Evolutionary conservation across 2,329 filamentous ascomycete genomes (phyloP).

Genomic region (Phoma sp.): DNA sequence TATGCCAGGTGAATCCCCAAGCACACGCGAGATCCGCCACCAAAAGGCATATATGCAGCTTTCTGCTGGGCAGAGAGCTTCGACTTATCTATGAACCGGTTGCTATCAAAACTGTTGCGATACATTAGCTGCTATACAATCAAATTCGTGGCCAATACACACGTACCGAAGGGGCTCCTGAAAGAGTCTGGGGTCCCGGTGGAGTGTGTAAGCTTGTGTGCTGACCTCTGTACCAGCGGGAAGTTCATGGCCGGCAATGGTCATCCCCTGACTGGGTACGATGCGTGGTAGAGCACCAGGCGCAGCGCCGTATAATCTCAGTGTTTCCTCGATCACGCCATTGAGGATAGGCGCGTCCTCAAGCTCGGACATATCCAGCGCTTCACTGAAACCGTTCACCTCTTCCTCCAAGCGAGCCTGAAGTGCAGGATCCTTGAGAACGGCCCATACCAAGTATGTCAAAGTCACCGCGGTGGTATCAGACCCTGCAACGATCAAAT

Average conservation of each 20-base stretch:
- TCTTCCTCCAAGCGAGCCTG: constrained; percentile 33
- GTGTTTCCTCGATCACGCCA: constrained; percentile 48
- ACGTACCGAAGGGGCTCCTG: constrained; percentile 30
- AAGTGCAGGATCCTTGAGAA: constrained; percentile 29
- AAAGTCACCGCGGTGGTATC: constrained; percentile 45
- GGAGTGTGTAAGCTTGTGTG: constrained; percentile 49
- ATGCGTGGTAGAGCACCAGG: constrained; percentile 45
- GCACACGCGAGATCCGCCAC: constrained; percentile 70
- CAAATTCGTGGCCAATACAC: background rate
- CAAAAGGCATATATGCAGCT: constrained; percentile 69
- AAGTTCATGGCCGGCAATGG: constrained; percentile 44
- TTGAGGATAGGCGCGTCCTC: constrained; percentile 41
- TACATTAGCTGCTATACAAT: background rate
- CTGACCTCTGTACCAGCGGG: constrained; percentile 45
- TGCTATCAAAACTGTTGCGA: constrained; percentile 36
- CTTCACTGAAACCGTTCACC: constrained; percentile 21
- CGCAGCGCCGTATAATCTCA: constrained; percentile 47
- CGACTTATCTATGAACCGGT: constrained; percentile 34
- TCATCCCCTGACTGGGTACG: constrained; percentile 43
- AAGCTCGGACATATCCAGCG: constrained; percentile 32
- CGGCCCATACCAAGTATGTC: constrained; percentile 44
- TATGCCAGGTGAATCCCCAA: constrained; percentile 70
- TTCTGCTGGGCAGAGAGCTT: constrained; percentile 39
- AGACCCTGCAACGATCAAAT: constrained; percentile 42
- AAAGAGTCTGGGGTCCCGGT: constrained; percentile 40